Conservation (phyloP, 2,329 filamentous ascomycete genomes). For the Aspergillus flavus region DNA sequence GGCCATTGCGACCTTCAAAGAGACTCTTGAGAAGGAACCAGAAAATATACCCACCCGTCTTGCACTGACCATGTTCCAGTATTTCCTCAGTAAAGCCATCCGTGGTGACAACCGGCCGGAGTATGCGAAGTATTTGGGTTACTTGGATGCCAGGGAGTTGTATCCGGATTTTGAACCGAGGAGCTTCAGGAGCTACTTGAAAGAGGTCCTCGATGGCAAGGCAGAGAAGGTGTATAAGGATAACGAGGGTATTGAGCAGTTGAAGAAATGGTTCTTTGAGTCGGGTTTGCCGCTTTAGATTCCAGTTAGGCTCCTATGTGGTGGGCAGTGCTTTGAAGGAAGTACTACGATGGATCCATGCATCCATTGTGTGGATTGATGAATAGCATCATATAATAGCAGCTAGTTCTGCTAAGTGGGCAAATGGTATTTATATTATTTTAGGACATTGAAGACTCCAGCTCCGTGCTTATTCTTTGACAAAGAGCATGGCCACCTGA, state of each 20-base stretch:
- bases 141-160: slow-evolving; percentile 50
- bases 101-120: slow-evolving; percentile 53
- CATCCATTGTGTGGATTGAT: too few relatives aligned
- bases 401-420: too few relatives aligned
- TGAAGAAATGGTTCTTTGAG: background rate
- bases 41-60: background rate
- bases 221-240: slow-evolving; percentile 5
- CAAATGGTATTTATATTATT: too few relatives aligned
- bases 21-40: background rate
- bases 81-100: slow-evolving; percentile 43
- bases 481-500: too few relatives aligned
- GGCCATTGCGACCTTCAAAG: background rate
- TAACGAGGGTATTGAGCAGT: background rate
- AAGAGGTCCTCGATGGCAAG: slow-evolving; percentile 40
- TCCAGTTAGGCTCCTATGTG: background rate
- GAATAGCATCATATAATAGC: too few relatives aligned
- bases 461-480: too few relatives aligned
- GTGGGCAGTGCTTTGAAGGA: background rate
- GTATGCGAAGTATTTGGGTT: slow-evolving; percentile 54
- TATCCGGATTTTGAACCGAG: slow-evolving; percentile 51
- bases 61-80: slow-evolving; percentile 31
- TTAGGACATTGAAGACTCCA: accelerated
- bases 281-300: background rate
- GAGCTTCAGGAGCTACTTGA: slow-evolving; percentile 35
- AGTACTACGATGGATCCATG: too few relatives aligned